Evolutionary conservation across 176 grass and related monocot genomes (phyloP).

Genomic region (Elymus sibiricus): DNA sequence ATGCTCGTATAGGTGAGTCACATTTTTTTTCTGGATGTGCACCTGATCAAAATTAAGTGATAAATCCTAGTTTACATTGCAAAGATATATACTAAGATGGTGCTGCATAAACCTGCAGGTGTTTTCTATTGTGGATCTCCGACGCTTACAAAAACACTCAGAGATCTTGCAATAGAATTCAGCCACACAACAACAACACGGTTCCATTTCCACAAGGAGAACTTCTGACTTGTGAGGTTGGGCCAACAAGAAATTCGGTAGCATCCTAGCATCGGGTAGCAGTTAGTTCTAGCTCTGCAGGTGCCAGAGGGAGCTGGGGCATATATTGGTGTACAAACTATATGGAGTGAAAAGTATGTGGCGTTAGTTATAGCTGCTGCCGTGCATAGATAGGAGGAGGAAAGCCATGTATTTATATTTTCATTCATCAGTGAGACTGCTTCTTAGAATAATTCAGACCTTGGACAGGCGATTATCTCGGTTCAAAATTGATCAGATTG

Average conservation of each 20-base stretch:
- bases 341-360: background rate
- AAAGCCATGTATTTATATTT: background rate
- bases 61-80: background rate
- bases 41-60: background rate
- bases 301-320: constrained; percentile 15
- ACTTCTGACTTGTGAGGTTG: constrained; percentile 89
- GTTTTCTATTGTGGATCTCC: constrained; percentile 95
- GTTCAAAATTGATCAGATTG: background rate
- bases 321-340: constrained; percentile 23
- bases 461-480: constrained; percentile 12
- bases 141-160: constrained; percentile 71
- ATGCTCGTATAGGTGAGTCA: constrained; percentile 72
- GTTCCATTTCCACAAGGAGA: constrained; percentile 99
- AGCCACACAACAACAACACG: constrained; percentile 80
- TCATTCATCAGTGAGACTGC: constrained; percentile 16
- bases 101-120: constrained; percentile 47
- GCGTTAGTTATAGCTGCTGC: constrained; percentile 8
- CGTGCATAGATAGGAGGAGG: constrained; percentile 31
- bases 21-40: background rate
- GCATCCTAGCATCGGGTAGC: constrained; percentile 39
- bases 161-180: constrained; percentile 80
- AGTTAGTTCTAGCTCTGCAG: constrained; percentile 32
- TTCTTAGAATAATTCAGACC: constrained; percentile 37
- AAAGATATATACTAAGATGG: background rate
- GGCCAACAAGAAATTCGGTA: constrained; percentile 23